Evolutionary conservation across 2,329 filamentous ascomycete species (phyloP).

Genomic region (Epichloe typhina): DNA sequence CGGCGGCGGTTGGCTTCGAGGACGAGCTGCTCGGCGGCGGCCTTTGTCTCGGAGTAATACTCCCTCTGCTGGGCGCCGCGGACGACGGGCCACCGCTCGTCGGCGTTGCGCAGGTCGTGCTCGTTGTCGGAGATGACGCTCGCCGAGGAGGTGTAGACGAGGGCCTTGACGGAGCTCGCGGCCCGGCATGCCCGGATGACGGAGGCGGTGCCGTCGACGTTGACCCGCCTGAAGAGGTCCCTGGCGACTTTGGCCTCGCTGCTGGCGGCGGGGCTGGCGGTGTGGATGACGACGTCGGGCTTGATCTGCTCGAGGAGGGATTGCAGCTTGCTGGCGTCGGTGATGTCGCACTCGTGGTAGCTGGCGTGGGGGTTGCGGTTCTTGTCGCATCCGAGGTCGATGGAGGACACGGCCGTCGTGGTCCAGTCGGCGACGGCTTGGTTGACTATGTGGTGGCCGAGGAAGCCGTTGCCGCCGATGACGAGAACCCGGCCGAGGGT

Average conservation of each 20-base stretch:
- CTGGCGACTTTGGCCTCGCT: slow-evolving; percentile 39
- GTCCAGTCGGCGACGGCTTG: slow-evolving; percentile 45
- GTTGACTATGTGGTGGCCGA: slow-evolving; percentile 71
- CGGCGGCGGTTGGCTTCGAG: slow-evolving; percentile 56
- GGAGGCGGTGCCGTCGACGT: slow-evolving; percentile 72
- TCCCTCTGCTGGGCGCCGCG: slow-evolving; percentile 57
- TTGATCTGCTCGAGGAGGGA: slow-evolving; percentile 50
- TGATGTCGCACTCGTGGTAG: slow-evolving; percentile 71
- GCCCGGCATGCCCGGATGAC: slow-evolving; percentile 61
- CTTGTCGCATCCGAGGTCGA: slow-evolving; percentile 58
- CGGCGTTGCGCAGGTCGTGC: slow-evolving; percentile 67
- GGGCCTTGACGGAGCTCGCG: slow-evolving; percentile 46
- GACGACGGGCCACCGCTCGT: slow-evolving; percentile 70
- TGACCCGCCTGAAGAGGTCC: slow-evolving; percentile 64
- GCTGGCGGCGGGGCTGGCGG: slow-evolving; percentile 57
- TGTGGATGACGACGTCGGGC: slow-evolving; percentile 83
- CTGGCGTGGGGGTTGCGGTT: slow-evolving; percentile 48
- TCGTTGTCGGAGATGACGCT: slow-evolving; percentile 77
- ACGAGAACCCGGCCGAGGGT: slow-evolving; percentile 59
- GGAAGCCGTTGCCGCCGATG: slow-evolving; percentile 73
- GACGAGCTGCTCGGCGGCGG: slow-evolving; percentile 69
- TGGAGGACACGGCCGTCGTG: slow-evolving; percentile 46
- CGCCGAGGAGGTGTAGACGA: slow-evolving; percentile 85
- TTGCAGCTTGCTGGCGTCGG: slow-evolving; percentile 46
- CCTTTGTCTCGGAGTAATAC: slow-evolving; percentile 76